Conservation (phyloP, 2,329 filamentous ascomycete species). For the Colletotrichum lentis region DNA sequence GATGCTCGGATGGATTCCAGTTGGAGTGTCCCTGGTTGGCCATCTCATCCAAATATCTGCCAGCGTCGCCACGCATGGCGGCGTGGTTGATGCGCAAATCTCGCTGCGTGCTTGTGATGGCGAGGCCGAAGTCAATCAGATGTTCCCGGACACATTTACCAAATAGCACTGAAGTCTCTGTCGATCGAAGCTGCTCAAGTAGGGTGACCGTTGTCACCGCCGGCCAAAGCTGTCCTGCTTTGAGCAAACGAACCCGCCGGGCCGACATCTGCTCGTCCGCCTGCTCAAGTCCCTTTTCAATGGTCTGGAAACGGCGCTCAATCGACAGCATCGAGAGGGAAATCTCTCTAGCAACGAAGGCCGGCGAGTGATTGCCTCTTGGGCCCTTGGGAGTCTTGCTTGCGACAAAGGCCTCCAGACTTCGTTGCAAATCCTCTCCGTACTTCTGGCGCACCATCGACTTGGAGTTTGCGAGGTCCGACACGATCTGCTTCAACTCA, state of each 20-base stretch:
- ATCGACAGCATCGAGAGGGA: slow-evolving; percentile 4
- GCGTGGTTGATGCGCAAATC: slow-evolving; percentile 53
- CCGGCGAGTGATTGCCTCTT: not conserved
- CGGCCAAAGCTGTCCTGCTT: slow-evolving; percentile 55
- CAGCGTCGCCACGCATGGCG: slow-evolving; percentile 40
- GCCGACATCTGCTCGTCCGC: slow-evolving; percentile 9
- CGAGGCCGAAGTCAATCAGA: slow-evolving; percentile 54
- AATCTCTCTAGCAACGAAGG: slow-evolving; percentile 7
- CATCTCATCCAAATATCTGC: slow-evolving; percentile 53
- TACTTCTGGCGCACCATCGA: slow-evolving; percentile 51
- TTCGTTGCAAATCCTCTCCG: slow-evolving; percentile 43
- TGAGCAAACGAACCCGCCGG: slow-evolving; percentile 52
- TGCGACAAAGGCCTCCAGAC: slow-evolving; percentile 43
- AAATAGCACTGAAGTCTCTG: slow-evolving; percentile 41
- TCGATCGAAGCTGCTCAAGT: slow-evolving; percentile 57
- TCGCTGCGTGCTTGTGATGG: slow-evolving; percentile 56
- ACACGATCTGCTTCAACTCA: slow-evolving; percentile 46
- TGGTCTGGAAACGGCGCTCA: slow-evolving; percentile 12
- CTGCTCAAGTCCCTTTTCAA: slow-evolving; percentile 6
- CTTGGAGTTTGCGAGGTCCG: slow-evolving; percentile 42
- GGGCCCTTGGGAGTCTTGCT: slow-evolving; percentile 14
- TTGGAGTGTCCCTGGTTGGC: slow-evolving; percentile 61
- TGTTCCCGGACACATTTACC: slow-evolving; percentile 49
- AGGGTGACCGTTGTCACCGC: slow-evolving; percentile 52
- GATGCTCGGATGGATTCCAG: slow-evolving; percentile 61